A percentile compares a stretch with the other conserved stretches of the same genome.
These are phyloP conservation scores for Trichoderma endophyticum DNA, from an alignment of 2,329 filamentous ascomycete species.

Conservation along the genomic window DNA sequence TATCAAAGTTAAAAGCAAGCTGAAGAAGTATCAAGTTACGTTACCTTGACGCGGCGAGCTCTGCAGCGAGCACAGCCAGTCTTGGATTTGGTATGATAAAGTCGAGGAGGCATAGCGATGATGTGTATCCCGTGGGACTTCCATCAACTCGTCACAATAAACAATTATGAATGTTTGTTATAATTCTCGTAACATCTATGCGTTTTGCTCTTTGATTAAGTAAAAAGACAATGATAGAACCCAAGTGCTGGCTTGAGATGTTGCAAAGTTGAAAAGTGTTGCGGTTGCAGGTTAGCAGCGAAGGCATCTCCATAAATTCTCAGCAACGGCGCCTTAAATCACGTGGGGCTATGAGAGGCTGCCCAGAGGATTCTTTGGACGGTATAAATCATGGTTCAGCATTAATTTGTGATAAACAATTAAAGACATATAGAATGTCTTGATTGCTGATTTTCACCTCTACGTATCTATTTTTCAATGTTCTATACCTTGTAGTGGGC, in stretches of 20 bases:
- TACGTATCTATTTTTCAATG: no score
- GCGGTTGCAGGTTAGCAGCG: no score
- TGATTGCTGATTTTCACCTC: not conserved
- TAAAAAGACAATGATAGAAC: not conserved
- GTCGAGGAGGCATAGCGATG: not conserved
- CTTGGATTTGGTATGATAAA: not conserved
- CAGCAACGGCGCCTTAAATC: not conserved
- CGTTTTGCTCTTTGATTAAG: no score
- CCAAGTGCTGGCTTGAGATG: not conserved
- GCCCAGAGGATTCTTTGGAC: not conserved
- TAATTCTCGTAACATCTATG: not conserved
- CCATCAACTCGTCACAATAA: not conserved
- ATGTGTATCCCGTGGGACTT: not conserved
- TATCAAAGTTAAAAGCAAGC: not conserved
- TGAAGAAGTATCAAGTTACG: fast-evolving
- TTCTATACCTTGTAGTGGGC: no score
- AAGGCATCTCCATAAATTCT: no score
- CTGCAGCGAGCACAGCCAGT: not conserved
- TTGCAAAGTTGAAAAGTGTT: not conserved
- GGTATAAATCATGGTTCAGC: no score
- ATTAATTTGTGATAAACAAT: no score
- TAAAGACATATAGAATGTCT: not conserved
- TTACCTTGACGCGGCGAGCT: not conserved
- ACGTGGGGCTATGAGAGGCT: not conserved
- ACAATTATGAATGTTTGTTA: fast-evolving